phyloP scores from a whole-genome alignment of 352 stramenopile genomes.

The Pythium coloratum region DNA sequence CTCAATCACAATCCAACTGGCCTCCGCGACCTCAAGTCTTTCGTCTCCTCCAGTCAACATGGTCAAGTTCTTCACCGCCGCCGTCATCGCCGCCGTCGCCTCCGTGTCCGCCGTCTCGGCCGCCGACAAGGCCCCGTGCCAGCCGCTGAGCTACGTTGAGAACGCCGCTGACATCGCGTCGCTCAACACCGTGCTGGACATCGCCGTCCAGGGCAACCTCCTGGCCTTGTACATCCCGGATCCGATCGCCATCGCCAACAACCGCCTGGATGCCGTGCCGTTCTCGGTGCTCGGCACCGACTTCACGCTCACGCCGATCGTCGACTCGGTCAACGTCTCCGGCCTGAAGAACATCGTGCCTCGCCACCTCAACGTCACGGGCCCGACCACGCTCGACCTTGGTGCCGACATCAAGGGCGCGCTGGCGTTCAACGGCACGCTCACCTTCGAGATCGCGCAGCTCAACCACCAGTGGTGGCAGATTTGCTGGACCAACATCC shows the following conservation, averaged over 20 bases:
- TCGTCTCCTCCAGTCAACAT: conserved; percentile 27
- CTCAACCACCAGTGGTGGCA: conserved; percentile 63
- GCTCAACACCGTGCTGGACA: conserved; percentile 48
- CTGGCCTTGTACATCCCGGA: conserved; percentile 38
- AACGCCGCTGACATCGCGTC: conserved; percentile 42
- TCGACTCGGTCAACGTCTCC: conserved; percentile 46
- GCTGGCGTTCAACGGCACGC: conserved; percentile 35
- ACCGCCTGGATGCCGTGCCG: conserved; percentile 43
- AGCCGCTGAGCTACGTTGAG: conserved; percentile 43
- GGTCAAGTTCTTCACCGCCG: conserved; percentile 41
- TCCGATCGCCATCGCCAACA: conserved; percentile 37
- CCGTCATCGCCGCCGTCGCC: conserved; percentile 24
- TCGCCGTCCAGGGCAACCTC: conserved; percentile 29
- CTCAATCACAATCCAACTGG: conserved; percentile 22
- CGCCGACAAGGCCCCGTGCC: conserved; percentile 35
- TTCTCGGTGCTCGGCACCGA: conserved; percentile 53
- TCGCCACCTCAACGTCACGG: conserved; percentile 53
- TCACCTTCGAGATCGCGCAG: conserved; percentile 53
- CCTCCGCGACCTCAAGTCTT: conserved; percentile 14
- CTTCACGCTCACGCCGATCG: conserved; percentile 51
- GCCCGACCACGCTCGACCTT: conserved; percentile 36
- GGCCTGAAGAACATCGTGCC: conserved; percentile 45
- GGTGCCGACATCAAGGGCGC: conserved; percentile 46
- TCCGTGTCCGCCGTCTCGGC: conserved; percentile 20
- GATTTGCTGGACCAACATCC: conserved; percentile 56